A percentile compares a stretch with the other conserved stretches of the same genome.
phyloP scores from a whole-genome alignment of 1,284 basidiomycete species.

The Austroboletus niveus region DNA sequence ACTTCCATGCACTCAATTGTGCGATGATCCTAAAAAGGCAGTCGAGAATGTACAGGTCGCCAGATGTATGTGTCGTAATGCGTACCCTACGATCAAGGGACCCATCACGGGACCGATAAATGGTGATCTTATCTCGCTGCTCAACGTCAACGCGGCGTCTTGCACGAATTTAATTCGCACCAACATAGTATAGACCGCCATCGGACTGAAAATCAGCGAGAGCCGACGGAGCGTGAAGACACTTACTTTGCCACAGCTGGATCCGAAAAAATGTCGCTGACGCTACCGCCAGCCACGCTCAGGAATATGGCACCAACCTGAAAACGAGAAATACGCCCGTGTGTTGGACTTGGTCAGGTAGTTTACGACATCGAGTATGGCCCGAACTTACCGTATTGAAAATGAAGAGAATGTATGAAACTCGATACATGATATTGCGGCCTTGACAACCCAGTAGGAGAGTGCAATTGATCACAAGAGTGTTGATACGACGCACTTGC shows the following conservation, averaged over 20 bases:
- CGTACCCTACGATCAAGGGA: slow-evolving; percentile 56
- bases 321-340: slow-evolving; percentile 44
- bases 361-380: neutral
- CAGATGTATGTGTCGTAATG: neutral
- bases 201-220: slow-evolving; percentile 49
- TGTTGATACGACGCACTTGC: slow-evolving; percentile 29
- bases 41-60: neutral
- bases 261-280: slow-evolving; percentile 73
- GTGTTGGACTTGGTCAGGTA: slow-evolving; percentile 12
- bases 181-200: slow-evolving; percentile 68
- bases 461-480: slow-evolving; percentile 27
- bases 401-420: slow-evolving; percentile 49
- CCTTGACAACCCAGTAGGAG: slow-evolving; percentile 50
- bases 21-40: slow-evolving; percentile 39
- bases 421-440: slow-evolving; percentile 49
- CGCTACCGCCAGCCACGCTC: slow-evolving; percentile 76
- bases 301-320: slow-evolving; percentile 70
- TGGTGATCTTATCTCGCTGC: slow-evolving; percentile 40
- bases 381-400: slow-evolving; percentile 46
- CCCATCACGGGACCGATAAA: slow-evolving; percentile 77
- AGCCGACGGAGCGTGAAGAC: neutral
- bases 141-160: neutral
- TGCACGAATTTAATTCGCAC: neutral
- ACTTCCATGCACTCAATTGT: slow-evolving; percentile 32
- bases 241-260: slow-evolving; percentile 63